Conservation (phyloP, 2,329 filamentous ascomycete genomes). For the Immersiporthe knoxdaviesiana region DNA sequence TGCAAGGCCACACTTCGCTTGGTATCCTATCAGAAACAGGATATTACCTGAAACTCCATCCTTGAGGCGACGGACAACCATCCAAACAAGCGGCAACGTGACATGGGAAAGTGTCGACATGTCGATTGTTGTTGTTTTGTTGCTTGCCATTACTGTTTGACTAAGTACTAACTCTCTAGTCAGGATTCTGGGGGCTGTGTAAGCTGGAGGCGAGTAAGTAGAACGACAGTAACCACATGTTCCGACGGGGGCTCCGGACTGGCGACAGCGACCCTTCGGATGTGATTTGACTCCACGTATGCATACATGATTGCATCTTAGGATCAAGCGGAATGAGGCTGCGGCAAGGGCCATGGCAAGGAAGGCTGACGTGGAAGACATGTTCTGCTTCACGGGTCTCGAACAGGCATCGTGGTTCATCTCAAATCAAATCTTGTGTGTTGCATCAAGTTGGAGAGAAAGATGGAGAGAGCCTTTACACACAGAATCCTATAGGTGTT, state of each 20-base stretch:
- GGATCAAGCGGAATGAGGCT: not conserved
- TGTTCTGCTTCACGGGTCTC: not conserved
- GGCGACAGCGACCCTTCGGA: not conserved
- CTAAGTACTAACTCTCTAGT: not conserved
- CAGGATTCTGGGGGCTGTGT: not conserved
- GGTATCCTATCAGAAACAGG: not conserved
- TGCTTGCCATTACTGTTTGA: not conserved
- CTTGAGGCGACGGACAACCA: not conserved
- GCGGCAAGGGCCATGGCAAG: not conserved
- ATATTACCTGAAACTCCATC: not conserved
- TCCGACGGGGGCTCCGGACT: not conserved
- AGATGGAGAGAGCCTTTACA: too few species aligned
- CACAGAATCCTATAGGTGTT: not conserved
- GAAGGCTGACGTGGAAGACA: not conserved
- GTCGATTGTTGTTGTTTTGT: not conserved
- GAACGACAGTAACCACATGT: not conserved
- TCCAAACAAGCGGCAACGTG: not conserved
- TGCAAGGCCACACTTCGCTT: not conserved
- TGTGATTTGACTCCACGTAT: not conserved
- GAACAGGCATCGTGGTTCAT: not conserved
- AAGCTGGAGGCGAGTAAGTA: not conserved
- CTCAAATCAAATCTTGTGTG: not conserved
- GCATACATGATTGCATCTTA: not conserved
- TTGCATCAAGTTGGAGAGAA: not conserved
- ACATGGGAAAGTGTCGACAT: not conserved